These are phyloP conservation scores for Cryptosporidium sp. DNA, from an alignment of 169 alveolate species.

Conservation along the genomic window DNA sequence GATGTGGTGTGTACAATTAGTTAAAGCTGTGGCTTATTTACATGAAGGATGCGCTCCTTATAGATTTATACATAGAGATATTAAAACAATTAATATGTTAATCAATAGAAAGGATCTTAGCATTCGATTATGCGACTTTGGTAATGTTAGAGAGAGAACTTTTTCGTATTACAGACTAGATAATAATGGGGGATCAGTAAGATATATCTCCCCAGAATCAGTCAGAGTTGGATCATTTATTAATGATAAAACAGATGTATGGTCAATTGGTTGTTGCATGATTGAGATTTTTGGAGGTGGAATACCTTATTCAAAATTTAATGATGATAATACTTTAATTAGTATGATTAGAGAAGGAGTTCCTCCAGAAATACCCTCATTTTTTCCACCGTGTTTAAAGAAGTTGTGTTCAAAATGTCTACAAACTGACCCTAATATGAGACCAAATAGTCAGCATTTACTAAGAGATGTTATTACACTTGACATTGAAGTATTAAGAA, in stretches of 20 bases:
- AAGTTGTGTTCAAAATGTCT: constrained; percentile 60
- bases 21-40: constrained; percentile 79
- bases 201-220: constrained; percentile 88
- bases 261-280: constrained; percentile 87
- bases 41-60: constrained; percentile 78
- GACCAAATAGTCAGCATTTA: constrained; percentile 30
- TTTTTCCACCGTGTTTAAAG: constrained; percentile 27
- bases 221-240: constrained; percentile 80
- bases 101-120: constrained; percentile 80
- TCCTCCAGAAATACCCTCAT: constrained; percentile 56
- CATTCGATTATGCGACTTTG: constrained; percentile 85
- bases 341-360: constrained; percentile 23
- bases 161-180: constrained; percentile 82
- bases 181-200: constrained; percentile 87
- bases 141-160: constrained; percentile 82
- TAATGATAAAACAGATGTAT: constrained; percentile 84
- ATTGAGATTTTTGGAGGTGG: constrained; percentile 85
- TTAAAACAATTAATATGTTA: constrained; percentile 84
- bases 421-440: constrained; percentile 35
- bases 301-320: constrained; percentile 83
- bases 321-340: constrained; percentile 61
- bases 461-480: constrained; percentile 12
- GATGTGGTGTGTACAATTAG: constrained; percentile 80
- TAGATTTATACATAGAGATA: constrained; percentile 84
- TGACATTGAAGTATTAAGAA: constrained; percentile 26